These are phyloP conservation scores for Sphaerulina populicola DNA, from an alignment of 2,329 filamentous ascomycete species.

Conservation along the genomic window DNA sequence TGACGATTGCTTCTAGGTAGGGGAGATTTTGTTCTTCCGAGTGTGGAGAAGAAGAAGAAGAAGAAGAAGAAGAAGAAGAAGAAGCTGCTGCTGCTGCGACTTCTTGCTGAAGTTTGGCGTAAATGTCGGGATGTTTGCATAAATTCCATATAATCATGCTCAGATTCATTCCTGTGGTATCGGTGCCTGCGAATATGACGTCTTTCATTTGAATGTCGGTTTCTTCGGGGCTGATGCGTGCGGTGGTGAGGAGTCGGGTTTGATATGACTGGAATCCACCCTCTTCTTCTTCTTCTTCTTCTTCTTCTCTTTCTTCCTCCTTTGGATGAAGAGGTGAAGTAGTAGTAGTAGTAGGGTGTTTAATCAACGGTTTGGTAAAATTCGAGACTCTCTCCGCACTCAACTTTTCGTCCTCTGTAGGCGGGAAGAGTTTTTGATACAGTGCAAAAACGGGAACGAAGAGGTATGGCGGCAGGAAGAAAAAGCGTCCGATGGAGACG, in stretches of 20 bases:
- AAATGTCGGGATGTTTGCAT: constrained; percentile 37
- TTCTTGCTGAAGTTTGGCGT: constrained; percentile 33
- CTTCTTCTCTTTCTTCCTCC: constrained; percentile 18
- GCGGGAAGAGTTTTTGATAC: constrained; percentile 32
- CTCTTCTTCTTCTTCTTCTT: too few relatives aligned
- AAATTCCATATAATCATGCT: constrained; percentile 43
- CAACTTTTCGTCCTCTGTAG: constrained; percentile 29
- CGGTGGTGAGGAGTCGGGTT: constrained; percentile 41
- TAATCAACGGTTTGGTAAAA: constrained; percentile 30
- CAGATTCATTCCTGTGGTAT: constrained; percentile 47
- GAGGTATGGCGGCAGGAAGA: constrained; percentile 43
- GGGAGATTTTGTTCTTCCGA: constrained; percentile 32
- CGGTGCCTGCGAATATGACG: constrained; percentile 48
- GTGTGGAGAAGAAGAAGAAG: constrained; percentile 1
- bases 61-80: too few relatives aligned
- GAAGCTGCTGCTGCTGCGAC: constrained; percentile 21
- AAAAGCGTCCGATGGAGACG: constrained; percentile 48
- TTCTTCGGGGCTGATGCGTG: constrained; percentile 39
- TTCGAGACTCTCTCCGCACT: constrained; percentile 38
- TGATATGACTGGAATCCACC: constrained; percentile 37
- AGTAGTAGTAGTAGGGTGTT: too few relatives aligned
- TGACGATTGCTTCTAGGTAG: constrained; percentile 44
- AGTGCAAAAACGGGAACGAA: constrained; percentile 37
- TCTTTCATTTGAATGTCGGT: constrained; percentile 47
- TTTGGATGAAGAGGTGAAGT: constrained; percentile 32